Conservation (phyloP, 768 basidiomycete genomes). For the Pholiota conissans region DNA sequence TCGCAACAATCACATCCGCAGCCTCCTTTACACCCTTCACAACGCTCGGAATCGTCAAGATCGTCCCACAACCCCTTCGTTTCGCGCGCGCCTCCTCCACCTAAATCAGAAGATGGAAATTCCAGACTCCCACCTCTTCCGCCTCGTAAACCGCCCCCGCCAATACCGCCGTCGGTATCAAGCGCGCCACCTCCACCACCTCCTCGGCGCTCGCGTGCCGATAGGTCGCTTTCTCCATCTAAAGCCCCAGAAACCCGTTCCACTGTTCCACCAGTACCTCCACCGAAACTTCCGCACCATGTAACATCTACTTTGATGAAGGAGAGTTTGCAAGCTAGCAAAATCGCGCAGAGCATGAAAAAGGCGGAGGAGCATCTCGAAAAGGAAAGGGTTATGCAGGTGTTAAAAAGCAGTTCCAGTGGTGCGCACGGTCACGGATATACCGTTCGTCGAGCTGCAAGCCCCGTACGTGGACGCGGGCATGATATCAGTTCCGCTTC, state of each 20-base stretch:
- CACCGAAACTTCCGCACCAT: conserved; percentile 44
- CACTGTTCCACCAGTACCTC: conserved; percentile 17
- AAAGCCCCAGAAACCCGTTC: conserved; percentile 13
- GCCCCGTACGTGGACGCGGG: not conserved
- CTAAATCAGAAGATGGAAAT: conserved; percentile 18
- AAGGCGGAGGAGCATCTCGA: conserved; percentile 67
- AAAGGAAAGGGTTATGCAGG: conserved; percentile 67
- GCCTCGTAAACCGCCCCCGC: conserved; percentile 42
- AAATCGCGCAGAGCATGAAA: conserved; percentile 69
- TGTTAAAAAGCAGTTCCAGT: conserved; percentile 67
- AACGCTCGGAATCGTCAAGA: conserved; percentile 7
- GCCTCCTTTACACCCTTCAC: conserved; percentile 6
- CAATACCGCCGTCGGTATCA: conserved; percentile 1
- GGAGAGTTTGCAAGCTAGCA: conserved; percentile 73
- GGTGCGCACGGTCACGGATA: conserved; percentile 9
- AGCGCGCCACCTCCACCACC: conserved; percentile 28
- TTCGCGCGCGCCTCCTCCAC: conserved; percentile 14
- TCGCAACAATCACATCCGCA: conserved; percentile 2
- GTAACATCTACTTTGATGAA: conserved; percentile 66
- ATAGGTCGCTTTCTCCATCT: conserved; percentile 19
- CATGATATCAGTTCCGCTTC: not conserved
- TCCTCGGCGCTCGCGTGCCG: conserved; percentile 30
- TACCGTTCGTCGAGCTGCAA: not conserved
- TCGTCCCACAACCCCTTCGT: conserved; percentile 28
- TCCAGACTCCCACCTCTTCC: conserved; percentile 47